Conservation (phyloP, 768 basidiomycete genomes). For the Leucocoprinus birnbaumii region DNA sequence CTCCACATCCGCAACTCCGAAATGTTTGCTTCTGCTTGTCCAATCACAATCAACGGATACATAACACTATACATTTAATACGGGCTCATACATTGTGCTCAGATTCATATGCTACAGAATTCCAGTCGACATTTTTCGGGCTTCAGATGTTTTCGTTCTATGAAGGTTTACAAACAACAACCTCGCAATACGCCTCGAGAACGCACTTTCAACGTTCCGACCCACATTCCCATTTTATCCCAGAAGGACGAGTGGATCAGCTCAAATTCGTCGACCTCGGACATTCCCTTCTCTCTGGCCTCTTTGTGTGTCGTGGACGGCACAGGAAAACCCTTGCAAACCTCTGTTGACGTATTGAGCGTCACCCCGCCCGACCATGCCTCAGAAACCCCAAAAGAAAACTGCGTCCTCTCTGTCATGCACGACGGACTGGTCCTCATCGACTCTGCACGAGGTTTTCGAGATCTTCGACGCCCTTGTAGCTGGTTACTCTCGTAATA, state of each 20-base stretch:
- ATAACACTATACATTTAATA: neutral
- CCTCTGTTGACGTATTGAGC: slow-evolving; percentile 13
- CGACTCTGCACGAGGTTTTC: slow-evolving; percentile 14
- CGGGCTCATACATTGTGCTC: neutral
- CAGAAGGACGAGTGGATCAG: slow-evolving; percentile 1
- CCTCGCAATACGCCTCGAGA: neutral
- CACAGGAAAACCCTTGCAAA: slow-evolving; percentile 21
- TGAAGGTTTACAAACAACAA: neutral
- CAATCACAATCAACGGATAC: neutral
- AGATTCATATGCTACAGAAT: slow-evolving; percentile 9
- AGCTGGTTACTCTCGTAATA: slow-evolving; percentile 3
- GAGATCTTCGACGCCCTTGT: slow-evolving; percentile 1
- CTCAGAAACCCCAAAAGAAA: slow-evolving; percentile 25
- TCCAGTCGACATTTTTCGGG: too few species aligned
- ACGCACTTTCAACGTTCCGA: neutral
- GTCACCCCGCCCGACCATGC: slow-evolving; percentile 28
- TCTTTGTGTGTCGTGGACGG: slow-evolving; percentile 13
- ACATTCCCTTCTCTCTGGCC: neutral
- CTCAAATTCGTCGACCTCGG: neutral
- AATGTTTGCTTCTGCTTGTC: slow-evolving; percentile 10
- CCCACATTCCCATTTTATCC: slow-evolving; percentile 12
- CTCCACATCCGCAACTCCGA: neutral
- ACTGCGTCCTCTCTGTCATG: slow-evolving; percentile 31
- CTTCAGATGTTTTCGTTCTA: too few species aligned
- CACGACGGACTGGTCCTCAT: slow-evolving; percentile 30